Conservation (phyloP, 148 eudicot genomes). For the Amaranthus palmeri region DNA sequence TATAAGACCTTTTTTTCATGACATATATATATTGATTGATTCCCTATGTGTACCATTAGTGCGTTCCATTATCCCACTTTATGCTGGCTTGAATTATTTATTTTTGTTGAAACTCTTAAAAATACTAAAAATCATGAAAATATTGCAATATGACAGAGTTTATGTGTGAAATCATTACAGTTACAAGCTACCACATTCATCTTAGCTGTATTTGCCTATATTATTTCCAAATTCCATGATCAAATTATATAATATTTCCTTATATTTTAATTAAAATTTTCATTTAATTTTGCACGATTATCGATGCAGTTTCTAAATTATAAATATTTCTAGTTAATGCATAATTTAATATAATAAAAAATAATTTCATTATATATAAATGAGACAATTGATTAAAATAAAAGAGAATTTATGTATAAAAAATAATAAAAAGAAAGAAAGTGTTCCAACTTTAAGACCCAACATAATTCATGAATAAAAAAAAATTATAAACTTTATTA, state of each 20-base stretch:
- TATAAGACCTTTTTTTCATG: not conserved
- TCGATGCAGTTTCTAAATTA: too few species aligned
- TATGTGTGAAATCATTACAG: slow-evolving; percentile 15
- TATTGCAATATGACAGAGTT: not conserved
- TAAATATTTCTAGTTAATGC: too few species aligned
- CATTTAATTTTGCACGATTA: not conserved
- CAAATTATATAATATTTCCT: not conserved
- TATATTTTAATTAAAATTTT: too few species aligned
- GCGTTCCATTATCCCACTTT: slow-evolving; percentile 24
- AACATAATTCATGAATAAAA: too few species aligned
- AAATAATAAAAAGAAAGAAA: not conserved
- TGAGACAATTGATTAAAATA: too few species aligned
- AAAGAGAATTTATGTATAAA: too few species aligned
- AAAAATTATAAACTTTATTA: too few species aligned
- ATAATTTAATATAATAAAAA: too few species aligned
- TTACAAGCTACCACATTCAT: slow-evolving; percentile 13
- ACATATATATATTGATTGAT: not conserved
- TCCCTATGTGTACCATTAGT: slow-evolving; percentile 16
- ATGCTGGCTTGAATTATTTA: not conserved
- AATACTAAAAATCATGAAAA: not conserved
- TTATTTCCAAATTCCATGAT: not conserved
- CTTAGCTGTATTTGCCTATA: slow-evolving; percentile 24
- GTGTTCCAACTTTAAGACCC: not conserved
- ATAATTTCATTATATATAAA: too few species aligned
- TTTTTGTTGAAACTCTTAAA: too few species aligned